Conservation (phyloP, 352 stramenopile genomes). For the Elongisporangium anandrum region DNA sequence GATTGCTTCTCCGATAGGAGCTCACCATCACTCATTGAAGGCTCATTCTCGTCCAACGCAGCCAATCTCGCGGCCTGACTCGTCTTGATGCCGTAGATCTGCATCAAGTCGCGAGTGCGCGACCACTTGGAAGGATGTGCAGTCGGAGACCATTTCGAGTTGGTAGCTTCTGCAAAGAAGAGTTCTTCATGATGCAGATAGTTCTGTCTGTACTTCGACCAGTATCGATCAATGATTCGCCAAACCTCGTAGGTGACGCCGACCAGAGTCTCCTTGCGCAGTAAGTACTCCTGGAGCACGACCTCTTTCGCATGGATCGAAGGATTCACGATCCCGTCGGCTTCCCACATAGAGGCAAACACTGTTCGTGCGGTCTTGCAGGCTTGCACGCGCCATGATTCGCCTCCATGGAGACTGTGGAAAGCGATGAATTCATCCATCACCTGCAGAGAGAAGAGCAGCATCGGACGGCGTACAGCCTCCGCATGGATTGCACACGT, state of each 20-base stretch:
- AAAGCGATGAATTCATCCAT: constrained; percentile 68
- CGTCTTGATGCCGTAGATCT: constrained; percentile 52
- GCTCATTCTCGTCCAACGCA: constrained; percentile 9
- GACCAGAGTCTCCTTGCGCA: constrained; percentile 18
- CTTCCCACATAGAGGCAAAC: constrained; percentile 52
- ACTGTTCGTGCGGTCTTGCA: constrained; percentile 54
- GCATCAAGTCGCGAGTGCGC: constrained; percentile 24
- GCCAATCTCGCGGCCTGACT: constrained; percentile 27
- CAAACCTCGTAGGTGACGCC: constrained; percentile 60
- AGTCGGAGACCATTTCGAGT: background rate
- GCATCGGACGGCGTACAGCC: constrained; percentile 39
- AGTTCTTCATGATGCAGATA: constrained; percentile 66
- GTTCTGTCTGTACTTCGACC: constrained; percentile 52
- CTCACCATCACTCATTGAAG: constrained; percentile 2
- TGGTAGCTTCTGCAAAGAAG: constrained; percentile 34
- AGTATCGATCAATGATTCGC: constrained; percentile 52
- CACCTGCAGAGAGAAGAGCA: constrained; percentile 71
- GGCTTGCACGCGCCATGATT: constrained; percentile 34
- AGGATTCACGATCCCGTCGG: constrained; percentile 15
- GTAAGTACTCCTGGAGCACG: constrained; percentile 32
- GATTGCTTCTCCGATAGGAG: constrained; percentile 24
- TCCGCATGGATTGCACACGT: constrained; percentile 40
- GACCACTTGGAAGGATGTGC: constrained; percentile 23
- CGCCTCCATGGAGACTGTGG: constrained; percentile 19
- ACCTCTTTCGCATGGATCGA: constrained; percentile 5